Conservation (phyloP, 108 stramenopile species). For the Cyclotella atomus region DNA sequence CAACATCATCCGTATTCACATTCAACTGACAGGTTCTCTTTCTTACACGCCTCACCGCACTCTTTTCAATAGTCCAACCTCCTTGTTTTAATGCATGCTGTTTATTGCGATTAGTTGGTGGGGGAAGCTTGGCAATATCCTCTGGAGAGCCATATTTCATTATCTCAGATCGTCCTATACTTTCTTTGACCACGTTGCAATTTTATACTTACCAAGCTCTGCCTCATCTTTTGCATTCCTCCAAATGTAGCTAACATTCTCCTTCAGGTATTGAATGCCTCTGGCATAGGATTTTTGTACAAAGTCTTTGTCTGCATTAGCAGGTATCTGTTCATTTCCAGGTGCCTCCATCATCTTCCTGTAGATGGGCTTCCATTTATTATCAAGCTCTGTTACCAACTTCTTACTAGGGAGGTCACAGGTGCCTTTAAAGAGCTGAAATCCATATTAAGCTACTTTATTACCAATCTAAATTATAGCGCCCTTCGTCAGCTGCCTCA, state of each 20-base stretch:
- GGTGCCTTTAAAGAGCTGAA: neutral
- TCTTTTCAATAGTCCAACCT: neutral
- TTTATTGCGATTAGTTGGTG: neutral
- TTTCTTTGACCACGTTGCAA: neutral
- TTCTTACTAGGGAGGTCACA: neutral
- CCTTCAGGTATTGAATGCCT: neutral
- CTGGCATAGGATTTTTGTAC: neutral
- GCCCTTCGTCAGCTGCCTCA: too few species aligned
- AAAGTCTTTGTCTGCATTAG: neutral
- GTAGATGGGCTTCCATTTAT: slow-evolving; percentile 4
- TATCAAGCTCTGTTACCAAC: neutral
- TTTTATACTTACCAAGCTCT: neutral
- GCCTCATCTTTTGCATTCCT: neutral
- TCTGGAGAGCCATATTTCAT: neutral
- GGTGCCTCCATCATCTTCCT: slow-evolving; percentile 9
- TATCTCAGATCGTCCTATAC: neutral
- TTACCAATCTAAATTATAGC: too few species aligned
- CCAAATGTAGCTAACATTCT: neutral
- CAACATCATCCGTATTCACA: neutral
- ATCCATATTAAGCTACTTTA: too few species aligned
- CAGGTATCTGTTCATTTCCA: neutral
- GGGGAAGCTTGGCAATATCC: neutral
- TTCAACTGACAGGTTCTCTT: neutral
- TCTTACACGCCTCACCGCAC: neutral
- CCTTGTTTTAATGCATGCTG: neutral